Evolutionary conservation across 1,139 yeast genomes (phyloP).

Genomic region (Entelexis paramagnoliae): DNA sequence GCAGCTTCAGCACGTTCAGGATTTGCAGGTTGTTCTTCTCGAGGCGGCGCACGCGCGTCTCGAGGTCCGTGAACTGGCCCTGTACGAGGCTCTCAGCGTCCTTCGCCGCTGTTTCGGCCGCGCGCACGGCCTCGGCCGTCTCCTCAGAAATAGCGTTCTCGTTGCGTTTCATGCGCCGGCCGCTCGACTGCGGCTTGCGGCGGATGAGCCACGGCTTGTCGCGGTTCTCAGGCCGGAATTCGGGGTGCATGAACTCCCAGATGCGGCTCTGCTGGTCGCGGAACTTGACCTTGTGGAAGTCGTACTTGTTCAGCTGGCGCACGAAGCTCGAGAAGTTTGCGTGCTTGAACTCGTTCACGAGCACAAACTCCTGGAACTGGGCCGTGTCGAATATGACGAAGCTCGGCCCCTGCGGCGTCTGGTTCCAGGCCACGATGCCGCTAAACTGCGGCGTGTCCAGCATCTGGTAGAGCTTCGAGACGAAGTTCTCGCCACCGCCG

Average conservation of each 20-base stretch:
- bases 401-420: conserved; percentile 52
- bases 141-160: conserved; percentile 8
- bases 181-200: conserved; percentile 62
- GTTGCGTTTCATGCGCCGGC: conserved; percentile 24
- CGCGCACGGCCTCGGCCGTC: conserved; percentile 15
- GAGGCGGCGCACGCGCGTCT: conserved; percentile 21
- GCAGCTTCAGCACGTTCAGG: conserved; percentile 23
- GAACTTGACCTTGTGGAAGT: conserved; percentile 83
- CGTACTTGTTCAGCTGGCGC: conserved; percentile 88
- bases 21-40: conserved; percentile 25
- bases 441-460: conserved; percentile 67
- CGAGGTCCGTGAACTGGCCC: conserved; percentile 18
- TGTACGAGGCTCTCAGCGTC: conserved; percentile 18
- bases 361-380: conserved; percentile 75
- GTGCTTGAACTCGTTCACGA: conserved; percentile 89
- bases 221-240: conserved; percentile 58
- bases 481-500: conserved; percentile 23
- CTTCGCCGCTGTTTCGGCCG: conserved; percentile 19
- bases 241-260: conserved; percentile 94
- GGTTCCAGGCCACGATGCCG: conserved; percentile 72
- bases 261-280: conserved; percentile 36
- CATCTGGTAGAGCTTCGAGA: conserved; percentile 43
- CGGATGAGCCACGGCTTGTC: conserved; percentile 68
- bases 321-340: conserved; percentile 91
- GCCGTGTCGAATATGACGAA: conserved; percentile 66